Conservation (phyloP, 805 yeast species). For the Lachancea meyersii region DNA sequence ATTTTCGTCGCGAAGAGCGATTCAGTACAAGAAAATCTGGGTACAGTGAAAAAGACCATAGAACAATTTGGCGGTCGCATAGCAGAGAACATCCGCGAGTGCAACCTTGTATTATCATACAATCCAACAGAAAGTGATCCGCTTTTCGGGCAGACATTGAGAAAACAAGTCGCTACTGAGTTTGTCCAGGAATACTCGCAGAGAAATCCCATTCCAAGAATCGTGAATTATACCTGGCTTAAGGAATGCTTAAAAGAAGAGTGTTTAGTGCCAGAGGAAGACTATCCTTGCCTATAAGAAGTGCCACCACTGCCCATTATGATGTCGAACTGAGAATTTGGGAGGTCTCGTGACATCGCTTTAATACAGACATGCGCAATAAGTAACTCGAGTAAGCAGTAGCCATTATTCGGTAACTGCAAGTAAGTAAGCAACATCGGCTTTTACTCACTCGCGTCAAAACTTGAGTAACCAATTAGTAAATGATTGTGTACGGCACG, state of each 20-base stretch:
- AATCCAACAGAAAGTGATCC: not conserved
- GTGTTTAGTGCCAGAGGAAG: conserved; percentile 31
- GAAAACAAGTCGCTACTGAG: not conserved
- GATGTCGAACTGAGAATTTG: too few relatives aligned
- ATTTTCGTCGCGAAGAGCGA: conserved; percentile 30
- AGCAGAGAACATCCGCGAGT: conserved; percentile 20
- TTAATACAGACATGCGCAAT: too few relatives aligned
- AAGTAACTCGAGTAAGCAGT: too few relatives aligned
- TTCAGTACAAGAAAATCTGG: conserved; percentile 7
- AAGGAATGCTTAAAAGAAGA: conserved; percentile 29
- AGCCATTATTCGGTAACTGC: too few relatives aligned
- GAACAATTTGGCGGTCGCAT: conserved; percentile 42
- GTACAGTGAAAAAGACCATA: conserved; percentile 24
- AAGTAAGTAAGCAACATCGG: too few relatives aligned
- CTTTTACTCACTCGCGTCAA: too few relatives aligned
- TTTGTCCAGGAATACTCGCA: not conserved
- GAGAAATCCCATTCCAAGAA: conserved; percentile 19
- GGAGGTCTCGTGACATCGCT: conserved; percentile 1
- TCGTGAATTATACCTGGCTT: conserved; percentile 38
- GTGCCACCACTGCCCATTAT: too few relatives aligned
- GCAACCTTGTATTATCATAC: conserved; percentile 38
- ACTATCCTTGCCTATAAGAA: conserved; percentile 12
- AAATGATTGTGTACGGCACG: too few relatives aligned
- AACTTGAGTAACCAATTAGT: too few relatives aligned
- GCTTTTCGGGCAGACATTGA: not conserved